A percentile compares a stretch with the other conserved stretches of the same genome.
Evolutionary conservation across 2,329 filamentous ascomycete genomes (phyloP).

Genomic region (Exophiala sp.): DNA sequence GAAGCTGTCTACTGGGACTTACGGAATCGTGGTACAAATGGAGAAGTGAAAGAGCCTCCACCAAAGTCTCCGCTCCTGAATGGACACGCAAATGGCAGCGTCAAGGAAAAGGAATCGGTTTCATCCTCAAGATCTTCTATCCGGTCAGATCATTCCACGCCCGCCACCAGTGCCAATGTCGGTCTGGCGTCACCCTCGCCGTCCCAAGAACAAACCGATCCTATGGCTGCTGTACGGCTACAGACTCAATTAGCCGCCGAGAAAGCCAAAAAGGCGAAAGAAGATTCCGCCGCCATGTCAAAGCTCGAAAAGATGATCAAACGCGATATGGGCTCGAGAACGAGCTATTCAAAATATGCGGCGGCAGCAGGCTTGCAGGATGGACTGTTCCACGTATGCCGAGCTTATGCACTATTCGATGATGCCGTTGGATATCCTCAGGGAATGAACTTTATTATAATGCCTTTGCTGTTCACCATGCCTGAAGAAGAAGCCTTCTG

Average conservation of each 20-base stretch:
- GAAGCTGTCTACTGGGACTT: constrained; percentile 84
- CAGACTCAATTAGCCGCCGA: constrained; percentile 63
- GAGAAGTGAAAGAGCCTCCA: constrained; percentile 57
- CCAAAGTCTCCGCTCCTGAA: constrained; percentile 33
- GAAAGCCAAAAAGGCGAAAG: constrained; percentile 73
- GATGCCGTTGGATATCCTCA: constrained; percentile 94
- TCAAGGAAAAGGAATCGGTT: constrained; percentile 64
- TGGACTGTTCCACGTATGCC: constrained; percentile 90
- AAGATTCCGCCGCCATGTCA: constrained; percentile 67
- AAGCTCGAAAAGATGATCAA: constrained; percentile 91
- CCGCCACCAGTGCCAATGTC: constrained; percentile 55
- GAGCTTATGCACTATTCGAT: constrained; percentile 94
- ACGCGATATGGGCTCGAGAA: constrained; percentile 84
- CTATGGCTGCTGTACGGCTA: constrained; percentile 53
- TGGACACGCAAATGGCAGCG: constrained; percentile 47
- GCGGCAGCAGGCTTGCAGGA: constrained; percentile 89
- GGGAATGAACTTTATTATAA: constrained; percentile 97
- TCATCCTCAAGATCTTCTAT: constrained; percentile 80
- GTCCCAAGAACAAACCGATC: constrained; percentile 59
- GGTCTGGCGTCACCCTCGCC: constrained; percentile 55
- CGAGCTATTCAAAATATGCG: constrained; percentile 95
- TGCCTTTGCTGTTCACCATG: constrained; percentile 98
- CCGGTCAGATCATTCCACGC: constrained; percentile 70
- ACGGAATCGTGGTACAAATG: constrained; percentile 73
- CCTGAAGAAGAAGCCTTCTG: constrained; percentile 96